Conservation (phyloP, 768 basidiomycete genomes). For the Cystobasidiopsis lactophilus region DNA sequence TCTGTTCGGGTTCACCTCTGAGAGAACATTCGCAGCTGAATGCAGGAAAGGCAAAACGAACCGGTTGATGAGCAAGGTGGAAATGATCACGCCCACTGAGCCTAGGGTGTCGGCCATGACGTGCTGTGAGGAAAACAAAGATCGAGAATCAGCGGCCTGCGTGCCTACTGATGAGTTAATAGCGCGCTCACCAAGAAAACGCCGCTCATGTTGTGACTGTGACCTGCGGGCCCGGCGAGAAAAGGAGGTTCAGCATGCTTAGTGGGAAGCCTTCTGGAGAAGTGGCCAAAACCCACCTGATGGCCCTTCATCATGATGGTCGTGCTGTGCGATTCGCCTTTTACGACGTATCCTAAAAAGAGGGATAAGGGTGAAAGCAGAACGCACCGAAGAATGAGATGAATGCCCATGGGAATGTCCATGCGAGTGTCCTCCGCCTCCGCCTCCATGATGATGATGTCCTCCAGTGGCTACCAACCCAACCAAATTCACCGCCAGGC, state of each 20-base stretch:
- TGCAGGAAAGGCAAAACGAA: neutral
- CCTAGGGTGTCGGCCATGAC: constrained; percentile 95
- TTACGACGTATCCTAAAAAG: too few species aligned
- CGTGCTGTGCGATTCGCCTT: too few species aligned
- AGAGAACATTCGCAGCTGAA: neutral
- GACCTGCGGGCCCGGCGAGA: constrained; percentile 29
- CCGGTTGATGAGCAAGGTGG: constrained; percentile 68
- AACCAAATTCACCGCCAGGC: constrained; percentile 80
- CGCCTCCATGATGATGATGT: constrained; percentile 22
- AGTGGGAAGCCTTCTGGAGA: neutral
- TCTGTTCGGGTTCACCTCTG: constrained; percentile 22
- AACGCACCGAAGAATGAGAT: too few species aligned
- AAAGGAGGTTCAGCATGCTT: constrained; percentile 12
- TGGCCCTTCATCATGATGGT: too few species aligned
- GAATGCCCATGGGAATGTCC: constrained; percentile 4
- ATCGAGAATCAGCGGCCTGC: neutral
- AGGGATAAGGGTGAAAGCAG: too few species aligned
- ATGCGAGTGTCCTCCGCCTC: constrained; percentile 13
- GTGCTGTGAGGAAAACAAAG: constrained; percentile 29
- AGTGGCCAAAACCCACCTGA: neutral
- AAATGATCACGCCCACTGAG: constrained; percentile 92
- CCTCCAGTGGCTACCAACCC: constrained; percentile 94
- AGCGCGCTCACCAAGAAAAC: constrained; percentile 36
- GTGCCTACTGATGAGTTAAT: neutral
- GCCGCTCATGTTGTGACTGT: constrained; percentile 97